A percentile compares a stretch with the other conserved stretches of the same genome.
These are phyloP conservation scores for Cryphonectria naterciae DNA, from an alignment of 2,329 filamentous ascomycete species.

Conservation along the genomic window DNA sequence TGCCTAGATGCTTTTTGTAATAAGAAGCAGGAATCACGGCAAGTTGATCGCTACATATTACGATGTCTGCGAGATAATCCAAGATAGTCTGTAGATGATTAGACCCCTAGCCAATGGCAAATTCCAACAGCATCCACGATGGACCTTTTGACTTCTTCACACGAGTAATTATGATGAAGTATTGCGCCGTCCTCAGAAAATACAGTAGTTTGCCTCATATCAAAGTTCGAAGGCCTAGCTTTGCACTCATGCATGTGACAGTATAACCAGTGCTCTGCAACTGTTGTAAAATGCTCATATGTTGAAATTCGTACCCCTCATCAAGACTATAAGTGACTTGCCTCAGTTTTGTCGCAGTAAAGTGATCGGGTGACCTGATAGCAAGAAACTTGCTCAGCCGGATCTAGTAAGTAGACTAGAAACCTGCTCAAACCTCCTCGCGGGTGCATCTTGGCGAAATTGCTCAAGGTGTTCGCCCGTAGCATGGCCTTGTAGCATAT, in stretches of 20 bases:
- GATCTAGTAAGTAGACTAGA: not conserved
- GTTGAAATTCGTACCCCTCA: not conserved
- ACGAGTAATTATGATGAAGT: no score
- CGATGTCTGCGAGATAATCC: no score
- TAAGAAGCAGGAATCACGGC: no score
- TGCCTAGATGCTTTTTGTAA: no score
- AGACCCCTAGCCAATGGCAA: not conserved
- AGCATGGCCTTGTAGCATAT: not conserved
- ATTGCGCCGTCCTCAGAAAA: not conserved
- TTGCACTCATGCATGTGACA: not conserved
- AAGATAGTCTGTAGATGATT: no score
- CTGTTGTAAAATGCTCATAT: not conserved
- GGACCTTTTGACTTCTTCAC: no score
- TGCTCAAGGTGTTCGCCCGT: not conserved
- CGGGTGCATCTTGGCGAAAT: not conserved
- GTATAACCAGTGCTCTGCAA: not conserved
- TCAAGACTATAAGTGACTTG: not conserved
- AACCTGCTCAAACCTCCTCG: slow-evolving; percentile 4
- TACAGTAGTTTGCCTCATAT: not conserved
- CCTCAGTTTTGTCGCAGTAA: not conserved
- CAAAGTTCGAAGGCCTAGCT: no score
- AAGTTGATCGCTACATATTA: no score
- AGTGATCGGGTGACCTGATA: not conserved
- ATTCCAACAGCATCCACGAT: not conserved
- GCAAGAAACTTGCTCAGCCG: slow-evolving; percentile 6